phyloP scores from a whole-genome alignment of 768 basidiomycete genomes.

The Astraeus odoratus region DNA sequence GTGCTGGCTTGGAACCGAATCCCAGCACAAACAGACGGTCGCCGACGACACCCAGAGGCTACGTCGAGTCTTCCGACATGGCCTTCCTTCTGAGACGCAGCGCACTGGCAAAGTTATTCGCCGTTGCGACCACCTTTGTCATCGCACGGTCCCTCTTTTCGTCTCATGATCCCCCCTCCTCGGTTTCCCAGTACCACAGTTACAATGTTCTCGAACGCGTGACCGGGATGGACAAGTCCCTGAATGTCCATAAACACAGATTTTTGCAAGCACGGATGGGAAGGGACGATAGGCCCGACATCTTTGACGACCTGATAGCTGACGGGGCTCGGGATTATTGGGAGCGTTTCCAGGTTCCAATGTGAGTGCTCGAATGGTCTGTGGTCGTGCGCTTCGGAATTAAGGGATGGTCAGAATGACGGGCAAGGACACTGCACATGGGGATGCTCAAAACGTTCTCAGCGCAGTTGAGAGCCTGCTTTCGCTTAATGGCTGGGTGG shows the following conservation, averaged over 20 bases:
- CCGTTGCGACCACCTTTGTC: slow-evolving; percentile 16
- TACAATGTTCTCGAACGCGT: slow-evolving; percentile 65
- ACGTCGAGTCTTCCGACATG: slow-evolving; percentile 14
- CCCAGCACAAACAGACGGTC: neutral
- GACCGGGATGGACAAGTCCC: slow-evolving; percentile 58
- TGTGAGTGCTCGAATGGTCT: slow-evolving; percentile 42
- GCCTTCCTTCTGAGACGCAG: slow-evolving; percentile 25
- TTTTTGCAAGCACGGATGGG: slow-evolving; percentile 88
- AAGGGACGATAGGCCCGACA: slow-evolving; percentile 75
- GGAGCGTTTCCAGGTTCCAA: slow-evolving; percentile 88
- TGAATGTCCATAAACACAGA: slow-evolving; percentile 84
- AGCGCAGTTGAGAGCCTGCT: slow-evolving; percentile 88
- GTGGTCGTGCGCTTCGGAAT: neutral
- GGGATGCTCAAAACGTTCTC: slow-evolving; percentile 86
- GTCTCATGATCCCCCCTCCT: slow-evolving; percentile 12
- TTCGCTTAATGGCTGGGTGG: slow-evolving; percentile 98
- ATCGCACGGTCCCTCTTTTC: slow-evolving; percentile 15
- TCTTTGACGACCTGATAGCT: slow-evolving; percentile 67
- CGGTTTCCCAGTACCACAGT: slow-evolving; percentile 39
- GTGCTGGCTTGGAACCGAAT: too few relatives aligned
- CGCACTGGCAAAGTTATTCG: slow-evolving; percentile 16
- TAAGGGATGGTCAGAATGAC: slow-evolving; percentile 48
- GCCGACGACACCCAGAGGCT: neutral
- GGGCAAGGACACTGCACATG: slow-evolving; percentile 75
- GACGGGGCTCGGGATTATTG: slow-evolving; percentile 86